A percentile compares a stretch with the other conserved stretches of the same genome.
These are phyloP conservation scores for Hyphopichia burtonii DNA, from an alignment of 1,139 yeast species.

Conservation along the genomic window DNA sequence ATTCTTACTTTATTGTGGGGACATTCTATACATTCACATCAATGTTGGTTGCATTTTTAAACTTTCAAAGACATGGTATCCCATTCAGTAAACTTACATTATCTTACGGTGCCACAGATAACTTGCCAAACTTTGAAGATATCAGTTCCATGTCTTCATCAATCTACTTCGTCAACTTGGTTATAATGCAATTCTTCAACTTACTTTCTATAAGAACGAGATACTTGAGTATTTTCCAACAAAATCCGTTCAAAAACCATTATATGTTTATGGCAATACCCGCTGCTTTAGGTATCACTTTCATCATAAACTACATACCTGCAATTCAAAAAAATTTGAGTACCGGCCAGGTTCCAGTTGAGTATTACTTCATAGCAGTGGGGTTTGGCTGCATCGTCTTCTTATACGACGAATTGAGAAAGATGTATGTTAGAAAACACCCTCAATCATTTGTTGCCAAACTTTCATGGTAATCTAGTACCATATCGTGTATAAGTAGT, in stretches of 20 bases:
- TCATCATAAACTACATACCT: constrained; percentile 48
- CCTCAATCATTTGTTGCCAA: constrained; percentile 39
- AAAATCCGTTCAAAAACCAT: constrained; percentile 24
- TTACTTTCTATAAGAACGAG: constrained; percentile 48
- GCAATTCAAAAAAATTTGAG: constrained; percentile 38
- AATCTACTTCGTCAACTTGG: constrained; percentile 50
- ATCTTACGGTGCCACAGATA: constrained; percentile 36
- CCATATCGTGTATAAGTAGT: no score
- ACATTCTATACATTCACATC: constrained; percentile 42
- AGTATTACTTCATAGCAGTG: constrained; percentile 47
- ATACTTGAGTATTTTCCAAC: constrained; percentile 43
- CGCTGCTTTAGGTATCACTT: constrained; percentile 40
- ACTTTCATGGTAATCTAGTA: constrained; percentile 47
- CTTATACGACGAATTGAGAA: constrained; percentile 44
- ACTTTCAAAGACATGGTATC: constrained; percentile 39
- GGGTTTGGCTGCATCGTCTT: constrained; percentile 45
- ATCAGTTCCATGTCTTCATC: constrained; percentile 39
- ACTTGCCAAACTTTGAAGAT: constrained; percentile 21
- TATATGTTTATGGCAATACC: constrained; percentile 35
- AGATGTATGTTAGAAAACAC: constrained; percentile 32
- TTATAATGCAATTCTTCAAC: constrained; percentile 50
- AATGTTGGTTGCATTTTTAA: constrained; percentile 41
- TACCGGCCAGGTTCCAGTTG: constrained; percentile 44
- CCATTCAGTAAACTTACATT: constrained; percentile 35
- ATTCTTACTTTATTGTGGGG: constrained; percentile 47